Evolutionary conservation across 2,329 filamentous ascomycete genomes (phyloP).

Genomic region (Rhinocladiella mackenziei): DNA sequence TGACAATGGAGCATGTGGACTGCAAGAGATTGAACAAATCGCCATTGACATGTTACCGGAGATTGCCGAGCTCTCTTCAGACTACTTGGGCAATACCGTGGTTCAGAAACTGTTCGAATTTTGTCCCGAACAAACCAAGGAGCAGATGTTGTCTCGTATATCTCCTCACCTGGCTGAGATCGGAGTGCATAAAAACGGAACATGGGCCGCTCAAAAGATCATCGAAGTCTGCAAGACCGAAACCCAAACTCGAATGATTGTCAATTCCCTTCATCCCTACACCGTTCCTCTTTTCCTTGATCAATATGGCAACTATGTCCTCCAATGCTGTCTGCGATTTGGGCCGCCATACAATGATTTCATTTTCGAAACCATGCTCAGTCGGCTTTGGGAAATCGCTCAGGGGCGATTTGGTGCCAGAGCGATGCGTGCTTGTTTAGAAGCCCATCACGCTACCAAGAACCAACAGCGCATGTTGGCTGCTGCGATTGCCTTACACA

Average conservation of each 20-base stretch:
- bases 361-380: constrained; percentile 97
- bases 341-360: constrained; percentile 86
- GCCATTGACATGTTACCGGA: constrained; percentile 93
- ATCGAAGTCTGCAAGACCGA: constrained; percentile 91
- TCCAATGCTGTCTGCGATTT: constrained; percentile 94
- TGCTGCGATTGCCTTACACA: constrained; percentile 91
- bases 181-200: constrained; percentile 97
- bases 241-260: constrained; percentile 76
- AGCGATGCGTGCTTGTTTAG: constrained; percentile 93
- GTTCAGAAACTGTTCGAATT: constrained; percentile 98
- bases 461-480: constrained; percentile 94
- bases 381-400: constrained; percentile 85
- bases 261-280: constrained; percentile 78
- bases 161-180: constrained; percentile 92
- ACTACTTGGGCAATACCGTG: constrained; percentile 98
- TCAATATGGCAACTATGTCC: constrained; percentile 97
- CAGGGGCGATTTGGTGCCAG: constrained; percentile 92
- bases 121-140: constrained; percentile 84
- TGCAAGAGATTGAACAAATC: constrained; percentile 85
- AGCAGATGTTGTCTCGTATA: constrained; percentile 85
- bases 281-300: constrained; percentile 90
- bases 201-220: constrained; percentile 98
- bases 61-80: constrained; percentile 88
- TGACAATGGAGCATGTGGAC: constrained; percentile 84
- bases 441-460: constrained; percentile 91